A percentile compares a stretch with the other conserved stretches of the same genome.
These are phyloP conservation scores for Geranium brycei DNA, from an alignment of 345 rosid species.

Conservation along the genomic window DNA sequence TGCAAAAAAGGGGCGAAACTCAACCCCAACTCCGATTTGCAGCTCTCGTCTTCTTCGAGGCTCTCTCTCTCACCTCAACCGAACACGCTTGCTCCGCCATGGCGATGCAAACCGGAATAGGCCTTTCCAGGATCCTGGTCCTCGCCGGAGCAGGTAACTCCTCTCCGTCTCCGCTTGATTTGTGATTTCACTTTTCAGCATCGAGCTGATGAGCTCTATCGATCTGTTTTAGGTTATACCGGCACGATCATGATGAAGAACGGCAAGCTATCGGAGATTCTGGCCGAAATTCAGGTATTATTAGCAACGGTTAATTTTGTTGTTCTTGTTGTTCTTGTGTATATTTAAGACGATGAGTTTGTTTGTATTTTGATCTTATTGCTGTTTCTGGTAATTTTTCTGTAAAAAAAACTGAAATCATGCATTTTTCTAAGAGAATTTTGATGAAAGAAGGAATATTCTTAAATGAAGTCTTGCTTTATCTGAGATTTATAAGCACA, in stretches of 20 bases:
- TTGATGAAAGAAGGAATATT: neutral
- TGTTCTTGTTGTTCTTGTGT: neutral
- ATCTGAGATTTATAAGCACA: too few species aligned
- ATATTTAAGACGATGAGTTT: too few species aligned
- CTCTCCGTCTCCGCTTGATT: neutral
- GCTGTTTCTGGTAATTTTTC: neutral
- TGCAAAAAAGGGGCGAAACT: too few species aligned
- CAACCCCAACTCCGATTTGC: too few species aligned
- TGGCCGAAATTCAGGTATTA: slow-evolving; percentile 70
- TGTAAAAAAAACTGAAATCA: too few species aligned
- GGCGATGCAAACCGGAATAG: slow-evolving; percentile 73
- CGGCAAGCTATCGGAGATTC: slow-evolving; percentile 65
- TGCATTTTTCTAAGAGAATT: neutral
- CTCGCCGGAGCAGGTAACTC: slow-evolving; percentile 68
- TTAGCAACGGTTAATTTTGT: neutral
- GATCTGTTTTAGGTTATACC: slow-evolving; percentile 46
- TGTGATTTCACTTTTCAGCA: neutral
- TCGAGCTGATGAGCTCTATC: neutral
- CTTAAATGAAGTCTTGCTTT: too few species aligned
- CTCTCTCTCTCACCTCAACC: too few species aligned
- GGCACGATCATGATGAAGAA: slow-evolving; percentile 61
- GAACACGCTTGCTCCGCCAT: slow-evolving; percentile 17
- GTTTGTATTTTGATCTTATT: neutral
- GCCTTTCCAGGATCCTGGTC: slow-evolving; percentile 56
- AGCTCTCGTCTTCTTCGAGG: too few species aligned